phyloP scores from a whole-genome alignment of 2,329 filamentous ascomycete species.

The Amesomyces nigricolor region DNA sequence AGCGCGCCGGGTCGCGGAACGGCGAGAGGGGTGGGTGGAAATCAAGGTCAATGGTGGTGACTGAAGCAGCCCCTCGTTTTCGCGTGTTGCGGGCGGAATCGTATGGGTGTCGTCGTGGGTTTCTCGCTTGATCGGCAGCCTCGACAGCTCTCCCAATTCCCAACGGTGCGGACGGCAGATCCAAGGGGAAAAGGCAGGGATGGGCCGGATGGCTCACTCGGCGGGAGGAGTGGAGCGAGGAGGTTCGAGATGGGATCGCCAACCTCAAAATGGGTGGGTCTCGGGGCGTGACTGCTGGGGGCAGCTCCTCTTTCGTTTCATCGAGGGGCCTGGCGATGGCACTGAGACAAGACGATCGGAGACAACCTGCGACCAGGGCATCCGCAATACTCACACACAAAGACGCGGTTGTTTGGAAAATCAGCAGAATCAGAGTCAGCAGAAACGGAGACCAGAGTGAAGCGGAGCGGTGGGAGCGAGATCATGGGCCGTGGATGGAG shows the following conservation, averaged over 20 bases:
- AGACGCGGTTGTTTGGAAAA: background rate
- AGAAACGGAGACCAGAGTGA: background rate
- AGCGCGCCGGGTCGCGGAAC: slow-evolving; percentile 6
- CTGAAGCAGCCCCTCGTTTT: background rate
- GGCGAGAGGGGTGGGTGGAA: slow-evolving; percentile 2
- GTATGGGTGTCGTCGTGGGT: background rate
- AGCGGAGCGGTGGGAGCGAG: background rate
- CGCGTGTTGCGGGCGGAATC: background rate
- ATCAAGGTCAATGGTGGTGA: slow-evolving; percentile 6
- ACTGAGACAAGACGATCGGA: slow-evolving; percentile 21
- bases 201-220: slow-evolving; percentile 10
- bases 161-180: slow-evolving; percentile 16
- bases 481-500: background rate
- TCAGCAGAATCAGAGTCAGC: background rate
- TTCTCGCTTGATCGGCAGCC: slow-evolving; percentile 7
- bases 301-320: slow-evolving; percentile 20
- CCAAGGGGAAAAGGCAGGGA: slow-evolving; percentile 17
- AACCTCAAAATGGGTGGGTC: slow-evolving; percentile 20
- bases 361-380: slow-evolving; percentile 11
- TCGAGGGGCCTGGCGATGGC: slow-evolving; percentile 12
- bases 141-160: slow-evolving; percentile 11
- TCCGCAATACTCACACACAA: background rate
- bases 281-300: slow-evolving; percentile 20
- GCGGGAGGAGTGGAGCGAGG: slow-evolving; percentile 10
- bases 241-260: slow-evolving; percentile 14